Percentiles rank a stretch among this genome's conserved stretches.
Conservation (phyloP, 2,329 filamentous ascomycete genomes). For the Botryotinia globosa region DNA sequence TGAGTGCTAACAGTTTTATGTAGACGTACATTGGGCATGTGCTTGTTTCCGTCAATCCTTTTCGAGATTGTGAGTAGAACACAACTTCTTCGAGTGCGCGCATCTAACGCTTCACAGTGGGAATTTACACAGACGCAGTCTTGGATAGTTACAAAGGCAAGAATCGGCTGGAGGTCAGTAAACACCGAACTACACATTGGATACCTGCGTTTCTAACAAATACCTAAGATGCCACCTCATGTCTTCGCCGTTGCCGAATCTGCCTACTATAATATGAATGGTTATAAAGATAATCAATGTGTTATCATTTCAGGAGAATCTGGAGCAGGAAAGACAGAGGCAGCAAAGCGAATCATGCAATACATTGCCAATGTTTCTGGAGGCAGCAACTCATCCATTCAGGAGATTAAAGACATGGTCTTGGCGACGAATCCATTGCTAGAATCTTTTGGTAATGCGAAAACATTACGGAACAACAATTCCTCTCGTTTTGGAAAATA, state of each 20-base stretch:
- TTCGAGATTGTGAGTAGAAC: constrained; percentile 68
- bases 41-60: constrained; percentile 97
- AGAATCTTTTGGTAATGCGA: constrained; percentile 97
- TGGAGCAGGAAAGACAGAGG: constrained; percentile 96
- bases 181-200: not conserved
- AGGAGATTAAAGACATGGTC: constrained; percentile 99
- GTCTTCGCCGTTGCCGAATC: constrained; percentile 97
- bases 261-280: constrained; percentile 99
- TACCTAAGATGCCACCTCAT: constrained; percentile 70
- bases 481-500: constrained; percentile 98
- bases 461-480: constrained; percentile 97
- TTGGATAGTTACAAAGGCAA: constrained; percentile 94
- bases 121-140: constrained; percentile 94
- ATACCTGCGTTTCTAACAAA: constrained; percentile 21
- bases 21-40: constrained; percentile 99
- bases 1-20: constrained; percentile 24
- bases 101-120: constrained; percentile 56
- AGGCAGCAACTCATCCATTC: constrained; percentile 68
- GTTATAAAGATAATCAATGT: constrained; percentile 98
- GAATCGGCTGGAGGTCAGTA: constrained; percentile 77
- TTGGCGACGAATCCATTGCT: constrained; percentile 95
- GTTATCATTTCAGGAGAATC: constrained; percentile 99
- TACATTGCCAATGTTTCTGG: constrained; percentile 98
- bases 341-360: constrained; percentile 98
- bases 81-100: not conserved